These are phyloP conservation scores for Chenopodium suecicum DNA, from an alignment of 148 eudicot genomes.

Conservation along the genomic window DNA sequence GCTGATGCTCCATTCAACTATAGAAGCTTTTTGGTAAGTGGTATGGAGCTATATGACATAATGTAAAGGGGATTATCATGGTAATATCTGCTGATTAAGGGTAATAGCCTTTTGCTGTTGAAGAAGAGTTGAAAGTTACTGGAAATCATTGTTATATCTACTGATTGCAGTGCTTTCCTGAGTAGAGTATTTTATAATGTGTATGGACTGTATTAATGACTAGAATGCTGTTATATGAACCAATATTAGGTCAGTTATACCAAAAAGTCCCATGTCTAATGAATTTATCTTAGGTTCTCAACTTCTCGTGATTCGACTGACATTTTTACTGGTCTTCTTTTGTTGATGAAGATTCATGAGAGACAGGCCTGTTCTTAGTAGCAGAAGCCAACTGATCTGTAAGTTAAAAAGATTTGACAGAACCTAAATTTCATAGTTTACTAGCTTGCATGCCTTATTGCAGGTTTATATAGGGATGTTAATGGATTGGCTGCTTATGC, in stretches of 20 bases:
- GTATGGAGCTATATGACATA: neutral
- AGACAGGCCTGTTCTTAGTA: neutral
- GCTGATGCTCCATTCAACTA: neutral
- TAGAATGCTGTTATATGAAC: too few relatives aligned
- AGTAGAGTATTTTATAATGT: neutral
- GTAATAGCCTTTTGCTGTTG: neutral
- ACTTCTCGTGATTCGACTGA: neutral
- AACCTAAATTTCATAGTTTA: slow-evolving; percentile 16
- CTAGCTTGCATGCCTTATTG: slow-evolving; percentile 29
- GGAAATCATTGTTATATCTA: neutral
- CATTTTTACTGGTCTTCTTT: slow-evolving; percentile 12
- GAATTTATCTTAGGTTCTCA: neutral
- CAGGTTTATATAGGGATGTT: slow-evolving; percentile 33
- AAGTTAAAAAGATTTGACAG: slow-evolving; percentile 1
- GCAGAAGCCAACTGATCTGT: slow-evolving; percentile 13
- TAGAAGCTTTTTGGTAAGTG: neutral
- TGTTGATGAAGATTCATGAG: slow-evolving; percentile 17
- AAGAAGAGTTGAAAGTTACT: neutral
- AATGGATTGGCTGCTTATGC: slow-evolving; percentile 26
- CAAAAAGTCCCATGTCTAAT: neutral
- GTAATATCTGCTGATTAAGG: neutral
- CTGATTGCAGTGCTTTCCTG: neutral
- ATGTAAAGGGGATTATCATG: neutral
- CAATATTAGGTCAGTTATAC: too few relatives aligned
- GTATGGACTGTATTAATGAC: too few relatives aligned